Conservation (phyloP, 164 flowering plant genomes). For the Protea cynaroides region DNA sequence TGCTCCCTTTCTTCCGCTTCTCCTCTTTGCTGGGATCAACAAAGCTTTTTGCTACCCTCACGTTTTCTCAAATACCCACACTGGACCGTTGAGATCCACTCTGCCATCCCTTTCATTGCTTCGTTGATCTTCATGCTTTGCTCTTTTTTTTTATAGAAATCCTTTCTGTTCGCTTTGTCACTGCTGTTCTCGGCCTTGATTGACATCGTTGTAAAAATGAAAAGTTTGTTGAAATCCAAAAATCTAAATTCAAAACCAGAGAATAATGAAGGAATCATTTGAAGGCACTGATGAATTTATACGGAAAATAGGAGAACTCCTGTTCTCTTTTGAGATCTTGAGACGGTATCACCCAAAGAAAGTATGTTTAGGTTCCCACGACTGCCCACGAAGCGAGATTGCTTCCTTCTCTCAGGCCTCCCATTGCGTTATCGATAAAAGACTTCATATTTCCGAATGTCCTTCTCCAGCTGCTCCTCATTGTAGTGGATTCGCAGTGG, state of each 20-base stretch:
- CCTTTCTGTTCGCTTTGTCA: slow-evolving; percentile 69
- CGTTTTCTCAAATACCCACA: slow-evolving; percentile 77
- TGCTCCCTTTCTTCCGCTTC: no score
- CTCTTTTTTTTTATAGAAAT: slow-evolving; percentile 63
- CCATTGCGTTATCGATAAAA: slow-evolving; percentile 64
- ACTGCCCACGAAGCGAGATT: slow-evolving; percentile 90
- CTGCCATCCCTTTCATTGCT: slow-evolving; percentile 61
- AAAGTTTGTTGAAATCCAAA: no score
- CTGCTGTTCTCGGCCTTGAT: slow-evolving; percentile 88
- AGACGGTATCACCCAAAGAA: slow-evolving; percentile 89
- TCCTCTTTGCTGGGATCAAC: no score
- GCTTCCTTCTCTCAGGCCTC: slow-evolving; percentile 73
- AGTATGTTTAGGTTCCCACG: slow-evolving; percentile 84
- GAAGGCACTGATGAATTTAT: neutral
- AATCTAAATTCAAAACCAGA: no score
- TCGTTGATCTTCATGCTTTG: slow-evolving; percentile 75
- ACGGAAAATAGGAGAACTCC: slow-evolving; percentile 28
- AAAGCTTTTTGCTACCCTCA: slow-evolving; percentile 44
- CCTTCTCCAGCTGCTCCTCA: slow-evolving; percentile 61
- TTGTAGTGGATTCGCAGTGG: no score
- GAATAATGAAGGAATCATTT: neutral
- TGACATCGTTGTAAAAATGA: slow-evolving; percentile 81
- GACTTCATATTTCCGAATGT: slow-evolving; percentile 58
- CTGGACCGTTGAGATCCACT: slow-evolving; percentile 74
- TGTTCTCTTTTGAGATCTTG: slow-evolving; percentile 77